Conservation (phyloP, 2,329 filamentous ascomycete genomes). For the Pseudogymnoascus sp. region DNA sequence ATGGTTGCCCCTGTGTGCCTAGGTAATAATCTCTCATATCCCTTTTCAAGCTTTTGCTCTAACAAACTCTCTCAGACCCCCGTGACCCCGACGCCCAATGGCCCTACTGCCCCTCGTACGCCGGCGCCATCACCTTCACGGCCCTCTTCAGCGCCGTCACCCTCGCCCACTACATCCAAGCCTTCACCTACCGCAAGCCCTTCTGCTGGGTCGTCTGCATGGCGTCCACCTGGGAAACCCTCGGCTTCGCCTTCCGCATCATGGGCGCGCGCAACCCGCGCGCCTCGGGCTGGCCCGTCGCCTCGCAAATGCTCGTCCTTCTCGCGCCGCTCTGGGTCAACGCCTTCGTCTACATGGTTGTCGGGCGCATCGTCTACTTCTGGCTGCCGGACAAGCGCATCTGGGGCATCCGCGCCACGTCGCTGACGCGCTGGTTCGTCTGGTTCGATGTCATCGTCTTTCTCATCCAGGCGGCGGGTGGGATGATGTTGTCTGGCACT, state of each 20-base stretch:
- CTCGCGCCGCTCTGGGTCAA: slow-evolving; percentile 29
- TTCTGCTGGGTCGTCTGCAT: slow-evolving; percentile 39
- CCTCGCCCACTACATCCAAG: slow-evolving; percentile 27
- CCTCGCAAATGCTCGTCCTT: slow-evolving; percentile 36
- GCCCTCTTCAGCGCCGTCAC: slow-evolving; percentile 28
- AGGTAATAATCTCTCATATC: background rate
- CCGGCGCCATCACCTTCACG: slow-evolving; percentile 28
- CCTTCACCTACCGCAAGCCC: slow-evolving; percentile 27
- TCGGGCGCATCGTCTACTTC: slow-evolving; percentile 29
- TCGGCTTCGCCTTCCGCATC: slow-evolving; percentile 22
- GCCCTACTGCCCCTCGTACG: slow-evolving; percentile 30
- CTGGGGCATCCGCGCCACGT: slow-evolving; percentile 26
- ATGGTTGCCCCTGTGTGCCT: background rate
- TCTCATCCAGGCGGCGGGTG: slow-evolving; percentile 37
- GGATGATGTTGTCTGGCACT: slow-evolving; percentile 29
- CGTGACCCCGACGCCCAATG: slow-evolving; percentile 18
- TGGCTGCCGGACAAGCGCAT: slow-evolving; percentile 32
- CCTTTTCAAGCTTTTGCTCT: background rate
- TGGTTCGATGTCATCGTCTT: slow-evolving; percentile 41
- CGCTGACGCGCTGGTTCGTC: slow-evolving; percentile 40
- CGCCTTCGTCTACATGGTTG: slow-evolving; percentile 29
- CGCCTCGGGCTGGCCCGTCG: slow-evolving; percentile 24
- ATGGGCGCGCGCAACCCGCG: slow-evolving; percentile 32
- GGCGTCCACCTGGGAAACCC: slow-evolving; percentile 32
- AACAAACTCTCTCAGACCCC: background rate